Conservation (phyloP, 2,329 filamentous ascomycete species). For the Calonectria fujianensis region DNA sequence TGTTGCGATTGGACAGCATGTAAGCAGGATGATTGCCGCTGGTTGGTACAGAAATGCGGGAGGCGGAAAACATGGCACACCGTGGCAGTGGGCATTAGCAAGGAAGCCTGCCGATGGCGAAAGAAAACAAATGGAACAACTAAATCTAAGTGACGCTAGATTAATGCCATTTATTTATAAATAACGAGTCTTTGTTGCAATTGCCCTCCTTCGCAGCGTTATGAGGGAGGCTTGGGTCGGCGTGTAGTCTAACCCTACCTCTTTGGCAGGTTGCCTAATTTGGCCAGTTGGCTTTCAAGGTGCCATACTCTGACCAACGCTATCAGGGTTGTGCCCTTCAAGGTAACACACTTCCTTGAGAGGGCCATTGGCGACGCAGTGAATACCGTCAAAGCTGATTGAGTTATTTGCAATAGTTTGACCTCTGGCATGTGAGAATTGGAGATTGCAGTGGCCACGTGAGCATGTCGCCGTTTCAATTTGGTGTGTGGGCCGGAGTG, state of each 20-base stretch:
- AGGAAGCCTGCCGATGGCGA: background rate
- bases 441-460: conserved; percentile 28
- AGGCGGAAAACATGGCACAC: background rate
- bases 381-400: too few relatives aligned
- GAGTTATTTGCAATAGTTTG: background rate
- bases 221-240: background rate
- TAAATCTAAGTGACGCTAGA: background rate
- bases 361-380: background rate
- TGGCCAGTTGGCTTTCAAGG: background rate
- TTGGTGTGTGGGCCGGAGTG: conserved; percentile 19
- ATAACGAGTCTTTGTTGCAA: background rate
- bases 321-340: conserved; percentile 30
- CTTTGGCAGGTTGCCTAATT: conserved; percentile 10
- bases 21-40: conserved; percentile 1
- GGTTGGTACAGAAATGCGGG: background rate
- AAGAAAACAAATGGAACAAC: background rate
- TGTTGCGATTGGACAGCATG: conserved; percentile 23
- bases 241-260: background rate
- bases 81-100: background rate
- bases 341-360: background rate
- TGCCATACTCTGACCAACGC: background rate
- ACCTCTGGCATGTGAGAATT: conserved; percentile 26
- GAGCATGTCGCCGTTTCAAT: conserved; percentile 27
- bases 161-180: background rate
- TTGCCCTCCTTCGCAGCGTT: background rate